These are phyloP conservation scores for Neltuma alba DNA, from an alignment of 306 rosid genomes.

Conservation along the genomic window DNA sequence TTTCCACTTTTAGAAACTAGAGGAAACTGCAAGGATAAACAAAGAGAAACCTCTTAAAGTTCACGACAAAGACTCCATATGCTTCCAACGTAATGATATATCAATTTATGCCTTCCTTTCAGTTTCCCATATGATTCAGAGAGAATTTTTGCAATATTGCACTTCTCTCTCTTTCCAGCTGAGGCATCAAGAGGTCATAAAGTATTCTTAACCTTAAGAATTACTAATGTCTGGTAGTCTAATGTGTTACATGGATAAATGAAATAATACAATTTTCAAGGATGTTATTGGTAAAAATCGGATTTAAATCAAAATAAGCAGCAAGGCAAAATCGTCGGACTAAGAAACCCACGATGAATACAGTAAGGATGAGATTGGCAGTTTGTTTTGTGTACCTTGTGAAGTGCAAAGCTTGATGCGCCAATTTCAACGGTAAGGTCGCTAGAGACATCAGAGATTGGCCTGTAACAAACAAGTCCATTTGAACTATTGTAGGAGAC, in stretches of 20 bases:
- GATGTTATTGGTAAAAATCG: neutral
- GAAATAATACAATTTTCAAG: neutral
- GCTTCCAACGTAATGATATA: neutral
- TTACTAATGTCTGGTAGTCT: neutral
- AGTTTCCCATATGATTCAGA: neutral
- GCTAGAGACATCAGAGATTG: constrained; percentile 77
- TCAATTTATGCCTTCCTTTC: neutral
- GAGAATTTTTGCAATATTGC: neutral
- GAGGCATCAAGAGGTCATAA: neutral
- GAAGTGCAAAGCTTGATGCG: constrained; percentile 69
- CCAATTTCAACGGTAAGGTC: constrained; percentile 70
- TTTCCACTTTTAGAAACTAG: constrained; percentile 68
- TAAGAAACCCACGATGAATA: neutral
- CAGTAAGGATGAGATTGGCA: neutral
- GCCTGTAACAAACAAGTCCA: constrained; percentile 55
- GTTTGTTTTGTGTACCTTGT: constrained; percentile 52
- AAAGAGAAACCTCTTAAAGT: constrained; percentile 8
- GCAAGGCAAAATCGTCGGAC: neutral
- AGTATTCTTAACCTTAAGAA: neutral
- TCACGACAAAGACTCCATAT: neutral
- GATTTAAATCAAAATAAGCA: neutral
- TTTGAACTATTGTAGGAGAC: constrained; percentile 26
- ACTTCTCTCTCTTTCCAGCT: too few relatives aligned
- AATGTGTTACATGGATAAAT: neutral
- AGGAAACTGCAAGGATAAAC: constrained; percentile 59